Base-by-base conservation (phyloP, 2,329 filamentous ascomycete genomes). In the Fusarium nisikadoi region DNA sequence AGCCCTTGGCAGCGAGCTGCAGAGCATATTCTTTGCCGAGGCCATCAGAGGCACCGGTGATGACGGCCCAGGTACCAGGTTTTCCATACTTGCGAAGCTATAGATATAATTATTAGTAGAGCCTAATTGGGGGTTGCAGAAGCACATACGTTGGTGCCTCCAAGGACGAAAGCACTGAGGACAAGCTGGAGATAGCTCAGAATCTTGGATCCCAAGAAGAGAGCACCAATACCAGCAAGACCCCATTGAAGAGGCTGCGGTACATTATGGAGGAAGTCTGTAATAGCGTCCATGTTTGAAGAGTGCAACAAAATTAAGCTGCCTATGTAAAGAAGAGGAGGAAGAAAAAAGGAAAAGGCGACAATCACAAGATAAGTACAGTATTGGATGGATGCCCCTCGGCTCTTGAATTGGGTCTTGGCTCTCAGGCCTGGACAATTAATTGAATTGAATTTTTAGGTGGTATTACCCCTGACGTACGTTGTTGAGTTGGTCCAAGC, bases 41-140 rank as follows among this genome's bases (percentile, higher is more conserved):
- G 72, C 96, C 97, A 82, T 99, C 96, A 16, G 95, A 98, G 56
- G 95, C 96, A 71, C 96, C 96, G 31, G 96, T 99, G 43, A 99
- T 89, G 61, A 99, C 90, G 36, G 94, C 96, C 95, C 95, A 99
- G 65, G 92, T 95, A 70, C 95, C 95, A 78, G 94, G 94, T 76
- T 92, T 92, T 75, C 95, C 96, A 84, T 97, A 98, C 75, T 92
- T 94, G 76, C 91, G 91, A 65, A 99, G 91, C 95, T 97, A 65
- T 65, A 58, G 13, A 36, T 1, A 2, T 2, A 7, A 14, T 9
- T n/a, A 2, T 49, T 66, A 66, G 58, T 39, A 25, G 1, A 33
- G 14, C 7, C 9, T 23, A 45, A 41, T 38, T 35, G 60, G 9
- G 17, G 16, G 8, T 20, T 19, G 6, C 5, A 12, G 5, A 52